These are phyloP conservation scores for Chalaropsis thielavioides DNA, from an alignment of 2,329 filamentous ascomycete genomes.

Conservation along the genomic window DNA sequence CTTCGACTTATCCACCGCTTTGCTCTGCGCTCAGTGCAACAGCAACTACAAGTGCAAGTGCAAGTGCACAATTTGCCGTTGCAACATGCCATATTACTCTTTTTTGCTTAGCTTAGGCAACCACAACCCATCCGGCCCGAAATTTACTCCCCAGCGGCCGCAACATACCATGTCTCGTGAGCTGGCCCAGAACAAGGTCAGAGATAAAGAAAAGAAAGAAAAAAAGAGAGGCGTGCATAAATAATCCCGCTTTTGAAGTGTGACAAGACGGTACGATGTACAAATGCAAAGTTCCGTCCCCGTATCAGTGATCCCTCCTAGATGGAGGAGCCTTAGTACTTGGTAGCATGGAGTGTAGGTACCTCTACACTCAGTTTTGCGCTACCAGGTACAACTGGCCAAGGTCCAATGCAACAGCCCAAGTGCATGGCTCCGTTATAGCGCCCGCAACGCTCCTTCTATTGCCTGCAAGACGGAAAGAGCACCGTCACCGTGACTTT, in stretches of 20 bases:
- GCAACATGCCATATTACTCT: no score
- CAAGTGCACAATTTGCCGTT: no score
- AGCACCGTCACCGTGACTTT: constrained; percentile 1
- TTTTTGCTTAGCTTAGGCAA: not conserved
- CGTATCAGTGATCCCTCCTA: not conserved
- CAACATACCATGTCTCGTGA: not conserved
- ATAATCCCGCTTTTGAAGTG: not conserved
- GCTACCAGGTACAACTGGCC: not conserved
- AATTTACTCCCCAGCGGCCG: not conserved
- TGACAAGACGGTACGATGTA: not conserved
- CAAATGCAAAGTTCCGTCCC: constrained; percentile 1
- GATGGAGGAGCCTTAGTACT: not conserved
- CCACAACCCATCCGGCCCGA: not conserved
- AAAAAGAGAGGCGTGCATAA: not conserved
- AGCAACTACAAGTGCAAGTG: no score
- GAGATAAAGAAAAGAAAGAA: not conserved
- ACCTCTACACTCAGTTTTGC: not conserved
- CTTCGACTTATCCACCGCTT: not conserved
- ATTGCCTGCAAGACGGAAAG: constrained; percentile 8
- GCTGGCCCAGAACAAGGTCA: not conserved
- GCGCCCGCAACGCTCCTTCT: constrained; percentile 14
- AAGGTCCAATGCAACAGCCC: not conserved
- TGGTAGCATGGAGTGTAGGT: not conserved
- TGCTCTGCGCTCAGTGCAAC: no score
- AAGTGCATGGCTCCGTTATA: constrained; percentile 11